Evolutionary conservation across 2,329 filamentous ascomycete genomes (phyloP), one percentile per base, ranked within the genome.

Genomic region (Colletotrichum sp.): DNA sequence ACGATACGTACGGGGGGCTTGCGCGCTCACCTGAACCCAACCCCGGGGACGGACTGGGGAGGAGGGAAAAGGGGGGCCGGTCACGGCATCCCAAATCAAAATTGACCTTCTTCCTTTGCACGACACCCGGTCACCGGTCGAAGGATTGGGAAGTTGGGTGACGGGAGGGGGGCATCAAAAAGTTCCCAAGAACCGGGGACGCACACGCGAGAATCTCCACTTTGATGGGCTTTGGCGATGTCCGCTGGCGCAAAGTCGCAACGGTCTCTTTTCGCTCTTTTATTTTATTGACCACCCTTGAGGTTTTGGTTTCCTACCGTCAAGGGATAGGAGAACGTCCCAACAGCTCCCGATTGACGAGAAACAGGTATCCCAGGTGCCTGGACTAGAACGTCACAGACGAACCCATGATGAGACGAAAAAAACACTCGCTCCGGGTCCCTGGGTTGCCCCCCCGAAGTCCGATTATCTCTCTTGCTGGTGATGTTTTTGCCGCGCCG

Each of bases 161-260:
- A 59, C 39, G 39, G 16, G 39, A 44, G 39, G 36, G 36, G 18
- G 18, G 18, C 39, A n/a, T 44, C 10, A 24, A 44, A 30, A 63
- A 52, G 36, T 67, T 71, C 69, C 63, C 72, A 64, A 75, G 72
- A 75, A 75, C 72, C 72, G 69, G 72, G 69, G 69, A 72, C 39
- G 39, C 52, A 44, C 52, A 10, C 28, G 7, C 28, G 6, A n/a
- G 34, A 39, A 57, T 60, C 36, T 28, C 72, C 72, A 68, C 62
- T 64, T 44, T 44, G 39, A 44, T n/a, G 39, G 36, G 39, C 16
- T 44, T 44, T 44, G 8, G 16, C 0, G 28, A 52, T 62, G 16
- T 64, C 59, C 39, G 55, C 69, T 55, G 39, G 21, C 69, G 55
- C 32, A 69, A 26, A 10, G 16, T 10, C 28, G 57, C 52, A 39